These are phyloP conservation scores for Collariella sp. DNA, from an alignment of 495 filamentous ascomycete genomes.

Conservation along the genomic window DNA sequence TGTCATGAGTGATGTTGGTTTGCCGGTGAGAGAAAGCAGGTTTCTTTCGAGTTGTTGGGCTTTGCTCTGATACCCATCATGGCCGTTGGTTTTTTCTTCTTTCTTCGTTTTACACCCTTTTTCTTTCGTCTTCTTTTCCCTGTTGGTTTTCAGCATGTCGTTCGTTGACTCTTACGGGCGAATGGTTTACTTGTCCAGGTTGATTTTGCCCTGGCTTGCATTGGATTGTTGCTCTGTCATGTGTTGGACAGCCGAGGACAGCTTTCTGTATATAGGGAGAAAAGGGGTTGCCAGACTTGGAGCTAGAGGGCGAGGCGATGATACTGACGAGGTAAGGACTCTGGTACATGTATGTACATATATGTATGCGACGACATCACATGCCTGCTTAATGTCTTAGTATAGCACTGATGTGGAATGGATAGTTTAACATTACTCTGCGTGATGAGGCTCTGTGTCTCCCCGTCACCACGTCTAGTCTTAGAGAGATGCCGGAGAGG, in stretches of 20 bases:
- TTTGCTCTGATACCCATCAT: constrained; percentile 27
- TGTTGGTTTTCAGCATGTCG: not conserved
- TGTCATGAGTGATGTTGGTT: too few species aligned
- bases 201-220: not conserved
- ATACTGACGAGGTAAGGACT: not conserved
- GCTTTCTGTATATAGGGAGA: not conserved
- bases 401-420: not conserved
- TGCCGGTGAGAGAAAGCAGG: not conserved
- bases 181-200: not conserved
- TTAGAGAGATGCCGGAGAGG: too few species aligned
- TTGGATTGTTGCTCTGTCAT: not conserved
- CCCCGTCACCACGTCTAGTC: too few species aligned
- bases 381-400: constrained; percentile 2
- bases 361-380: not conserved
- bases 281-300: not conserved
- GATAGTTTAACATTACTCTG: not conserved
- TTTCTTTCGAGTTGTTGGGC: not conserved
- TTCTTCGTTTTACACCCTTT: too few species aligned
- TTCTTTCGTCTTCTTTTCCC: not conserved
- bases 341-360: not conserved
- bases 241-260: not conserved
- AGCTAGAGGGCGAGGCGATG: not conserved
- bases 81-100: constrained; percentile 5
- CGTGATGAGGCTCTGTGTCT: too few species aligned
- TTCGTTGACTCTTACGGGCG: not conserved